Conservation (phyloP, 2,329 filamentous ascomycete species). For the Orbilia quercus region DNA sequence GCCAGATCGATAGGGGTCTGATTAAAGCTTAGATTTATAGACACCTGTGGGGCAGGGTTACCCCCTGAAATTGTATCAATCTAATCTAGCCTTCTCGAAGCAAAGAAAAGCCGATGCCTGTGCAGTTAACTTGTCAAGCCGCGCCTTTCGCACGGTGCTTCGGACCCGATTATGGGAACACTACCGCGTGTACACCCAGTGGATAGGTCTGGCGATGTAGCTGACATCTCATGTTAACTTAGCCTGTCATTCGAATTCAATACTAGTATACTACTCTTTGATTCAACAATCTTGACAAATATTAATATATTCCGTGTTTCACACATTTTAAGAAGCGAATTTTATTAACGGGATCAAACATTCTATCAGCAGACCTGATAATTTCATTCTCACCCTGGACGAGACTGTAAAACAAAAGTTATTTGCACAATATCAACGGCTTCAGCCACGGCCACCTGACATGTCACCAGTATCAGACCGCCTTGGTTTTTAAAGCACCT, state of each 20-base stretch:
- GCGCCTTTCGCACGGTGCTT: not conserved
- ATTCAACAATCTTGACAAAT: too few species aligned
- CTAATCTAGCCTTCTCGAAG: constrained; percentile 50
- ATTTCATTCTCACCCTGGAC: not conserved
- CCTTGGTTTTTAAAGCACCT: constrained; percentile 17
- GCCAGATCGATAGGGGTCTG: constrained; percentile 55
- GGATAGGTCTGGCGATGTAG: too few species aligned
- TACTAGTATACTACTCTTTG: too few species aligned
- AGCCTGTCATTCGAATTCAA: too few species aligned
- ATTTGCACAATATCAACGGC: not conserved
- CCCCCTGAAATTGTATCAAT: constrained; percentile 28
- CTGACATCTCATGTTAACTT: too few species aligned
- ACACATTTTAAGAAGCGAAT: not conserved
- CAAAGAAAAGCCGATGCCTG: constrained; percentile 9
- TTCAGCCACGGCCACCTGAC: constrained; percentile 8
- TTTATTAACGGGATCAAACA: not conserved
- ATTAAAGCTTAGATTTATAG: constrained; percentile 51
- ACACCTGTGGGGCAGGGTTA: constrained; percentile 24
- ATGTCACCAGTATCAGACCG: constrained; percentile 16
- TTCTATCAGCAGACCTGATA: not conserved
- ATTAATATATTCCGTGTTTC: too few species aligned
- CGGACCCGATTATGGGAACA: constrained; percentile 4
- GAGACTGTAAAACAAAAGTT: not conserved
- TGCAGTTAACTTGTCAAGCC: not conserved
- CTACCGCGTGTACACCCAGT: too few species aligned